A percentile compares a stretch with the other conserved stretches of the same genome.
Conservation (phyloP, 768 basidiomycete species). For the Phlegmacium glaucopus region DNA sequence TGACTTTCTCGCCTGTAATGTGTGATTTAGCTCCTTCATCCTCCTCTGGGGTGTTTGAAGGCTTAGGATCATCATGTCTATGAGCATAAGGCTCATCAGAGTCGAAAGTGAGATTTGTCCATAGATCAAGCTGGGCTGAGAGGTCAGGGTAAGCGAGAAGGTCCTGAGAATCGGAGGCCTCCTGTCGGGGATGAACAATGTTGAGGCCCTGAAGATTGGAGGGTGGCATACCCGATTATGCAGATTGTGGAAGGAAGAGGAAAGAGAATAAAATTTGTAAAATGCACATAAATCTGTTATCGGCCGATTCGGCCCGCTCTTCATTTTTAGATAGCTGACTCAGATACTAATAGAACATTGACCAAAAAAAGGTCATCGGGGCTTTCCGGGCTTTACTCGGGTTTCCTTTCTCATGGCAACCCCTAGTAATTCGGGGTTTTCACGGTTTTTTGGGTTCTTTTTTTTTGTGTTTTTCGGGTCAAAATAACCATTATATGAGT, state of each 20-base stretch:
- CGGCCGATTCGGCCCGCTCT: constrained; percentile 20
- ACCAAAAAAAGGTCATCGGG: too few species aligned
- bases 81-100: constrained; percentile 61
- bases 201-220: constrained; percentile 77
- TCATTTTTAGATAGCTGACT: background rate
- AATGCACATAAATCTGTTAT: background rate
- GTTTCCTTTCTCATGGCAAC: too few species aligned
- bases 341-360: too few species aligned
- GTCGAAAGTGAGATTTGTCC: constrained; percentile 81
- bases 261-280: constrained; percentile 2
- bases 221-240: constrained; percentile 46
- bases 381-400: too few species aligned
- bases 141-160: constrained; percentile 74
- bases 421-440: too few species aligned
- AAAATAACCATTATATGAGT: too few species aligned
- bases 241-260: constrained; percentile 10
- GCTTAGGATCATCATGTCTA: constrained; percentile 30
- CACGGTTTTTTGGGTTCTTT: too few species aligned
- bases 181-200: constrained; percentile 57
- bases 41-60: constrained; percentile 41
- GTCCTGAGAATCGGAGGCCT: constrained; percentile 46
- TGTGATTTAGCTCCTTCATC: constrained; percentile 40
- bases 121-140: constrained; percentile 73
- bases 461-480: too few species aligned
- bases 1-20: constrained; percentile 36